Base-by-base conservation (phyloP, 441 rosid species). In the Metrosideros polymorpha region DNA sequence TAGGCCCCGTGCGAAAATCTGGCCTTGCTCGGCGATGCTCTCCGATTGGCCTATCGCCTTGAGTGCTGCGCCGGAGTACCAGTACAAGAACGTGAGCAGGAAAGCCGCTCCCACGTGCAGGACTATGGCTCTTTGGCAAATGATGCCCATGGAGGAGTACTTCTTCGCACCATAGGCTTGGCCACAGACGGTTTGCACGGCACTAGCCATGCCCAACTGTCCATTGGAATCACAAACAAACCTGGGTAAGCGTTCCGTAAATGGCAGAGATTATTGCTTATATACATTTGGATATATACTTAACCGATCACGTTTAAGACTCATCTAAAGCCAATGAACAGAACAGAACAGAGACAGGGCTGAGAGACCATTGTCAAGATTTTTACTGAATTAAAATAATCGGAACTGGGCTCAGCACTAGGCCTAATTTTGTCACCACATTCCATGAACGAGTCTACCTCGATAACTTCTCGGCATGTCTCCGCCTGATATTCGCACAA, bases 151-250 rank as follows among this genome's bases (percentile, higher is more conserved):
- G 82, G 95, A 85, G 13, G 95, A 76, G 87, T 94, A 94, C 84
- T 93, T 92, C 76, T 90, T 91, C 1, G 99, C 99, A 22, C 99
- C 99, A 53, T 95, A 98, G 8, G 99, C 99, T 91, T 96, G 99
- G 3, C 99, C 99, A 86, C 99, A 96, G 17, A 97, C 96, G 0
- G 99, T 97, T 84, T 98, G 99, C 84, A 96, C 99, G 9, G 99
- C 99, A 84, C 99, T 98, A 8, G 99, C 99, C 99, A 98, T 98
- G n/a, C 99, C 99, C 90, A 96, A 87, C 99, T 97, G 90, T 55
- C 13, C 61, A 49, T 54, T n/a, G 51, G 47, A 39, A 76, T 39
- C 57, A 45, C 30, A 53, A 43, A 15, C 15, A 42, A 86, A 82
- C 84, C 86, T 85, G 12, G 47, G 56, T 15, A 39, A 19, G n/a